phyloP scores from a whole-genome alignment of 495 filamentous ascomycete species.

The Pyrenula aspistea region DNA sequence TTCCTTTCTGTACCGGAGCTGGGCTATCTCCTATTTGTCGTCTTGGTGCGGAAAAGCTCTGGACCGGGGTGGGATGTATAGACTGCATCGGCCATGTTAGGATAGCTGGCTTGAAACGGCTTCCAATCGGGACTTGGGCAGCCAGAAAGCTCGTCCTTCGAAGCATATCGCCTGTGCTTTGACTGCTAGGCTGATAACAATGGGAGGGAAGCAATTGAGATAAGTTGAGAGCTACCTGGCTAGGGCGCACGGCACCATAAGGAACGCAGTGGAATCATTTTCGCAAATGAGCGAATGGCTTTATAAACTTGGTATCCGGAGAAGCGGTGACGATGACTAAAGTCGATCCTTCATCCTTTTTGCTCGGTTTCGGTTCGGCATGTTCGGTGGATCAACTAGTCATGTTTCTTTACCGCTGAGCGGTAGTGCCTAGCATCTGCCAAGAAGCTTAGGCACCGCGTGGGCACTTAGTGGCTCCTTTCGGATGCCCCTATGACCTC shows the following conservation, averaged over 20 bases:
- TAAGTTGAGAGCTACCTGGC: neutral
- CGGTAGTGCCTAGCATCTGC: too few relatives aligned
- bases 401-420: too few relatives aligned
- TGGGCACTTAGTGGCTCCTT: too few relatives aligned
- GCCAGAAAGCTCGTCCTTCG: neutral
- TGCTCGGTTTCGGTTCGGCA: too few relatives aligned
- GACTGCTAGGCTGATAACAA: neutral
- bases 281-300: neutral
- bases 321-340: too few relatives aligned
- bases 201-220: neutral
- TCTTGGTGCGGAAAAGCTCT: neutral
- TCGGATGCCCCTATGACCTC: too few relatives aligned
- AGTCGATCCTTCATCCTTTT: too few relatives aligned
- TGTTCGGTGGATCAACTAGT: too few relatives aligned
- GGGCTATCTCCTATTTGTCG: neutral
- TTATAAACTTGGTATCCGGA: neutral
- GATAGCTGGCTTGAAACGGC: neutral
- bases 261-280: neutral
- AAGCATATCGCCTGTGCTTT: neutral
- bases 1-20: too few relatives aligned
- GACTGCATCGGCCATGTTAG: neutral
- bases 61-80: neutral
- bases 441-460: too few relatives aligned
- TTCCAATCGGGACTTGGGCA: neutral
- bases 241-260: neutral